A percentile compares a stretch with the other conserved stretches of the same genome.
Evolutionary conservation across 176 grass and related monocot genomes (phyloP).

Genomic region (Carex myosuroides): DNA sequence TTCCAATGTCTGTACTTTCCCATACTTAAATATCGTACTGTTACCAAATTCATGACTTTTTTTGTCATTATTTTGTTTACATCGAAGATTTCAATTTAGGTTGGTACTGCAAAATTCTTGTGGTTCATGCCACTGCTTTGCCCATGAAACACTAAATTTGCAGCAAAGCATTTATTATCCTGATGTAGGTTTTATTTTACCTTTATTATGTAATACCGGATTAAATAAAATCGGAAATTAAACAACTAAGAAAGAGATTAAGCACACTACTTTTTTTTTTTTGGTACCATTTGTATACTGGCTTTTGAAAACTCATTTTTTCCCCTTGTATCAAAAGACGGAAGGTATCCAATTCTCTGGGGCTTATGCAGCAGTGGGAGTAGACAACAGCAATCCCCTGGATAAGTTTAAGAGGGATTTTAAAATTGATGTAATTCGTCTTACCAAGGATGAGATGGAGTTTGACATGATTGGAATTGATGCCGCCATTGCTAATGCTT

Average conservation of each 20-base stretch:
- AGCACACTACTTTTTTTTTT: neutral
- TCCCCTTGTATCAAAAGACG: constrained; percentile 37
- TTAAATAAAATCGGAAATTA: neutral
- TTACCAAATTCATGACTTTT: neutral
- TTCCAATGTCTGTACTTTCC: neutral
- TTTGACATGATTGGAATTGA: constrained; percentile 97
- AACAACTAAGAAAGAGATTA: neutral
- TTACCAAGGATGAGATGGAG: constrained; percentile 80
- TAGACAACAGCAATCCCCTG: constrained; percentile 51
- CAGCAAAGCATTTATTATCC: neutral
- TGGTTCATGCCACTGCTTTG: neutral
- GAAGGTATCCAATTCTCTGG: constrained; percentile 67
- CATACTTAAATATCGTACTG: neutral
- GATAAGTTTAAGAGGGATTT: constrained; percentile 58
- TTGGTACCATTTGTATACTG: neutral
- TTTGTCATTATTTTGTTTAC: neutral
- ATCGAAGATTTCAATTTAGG: neutral
- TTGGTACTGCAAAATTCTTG: neutral
- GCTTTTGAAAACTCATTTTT: neutral
- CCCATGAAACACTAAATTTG: neutral
- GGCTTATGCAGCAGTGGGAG: constrained; percentile 50
- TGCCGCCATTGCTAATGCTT: constrained; percentile 82
- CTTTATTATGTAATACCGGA: neutral
- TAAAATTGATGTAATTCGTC: constrained; percentile 52
- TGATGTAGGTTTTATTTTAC: neutral